phyloP scores from a whole-genome alignment of 176 grass and related monocot species.

The Canna indica region DNA sequence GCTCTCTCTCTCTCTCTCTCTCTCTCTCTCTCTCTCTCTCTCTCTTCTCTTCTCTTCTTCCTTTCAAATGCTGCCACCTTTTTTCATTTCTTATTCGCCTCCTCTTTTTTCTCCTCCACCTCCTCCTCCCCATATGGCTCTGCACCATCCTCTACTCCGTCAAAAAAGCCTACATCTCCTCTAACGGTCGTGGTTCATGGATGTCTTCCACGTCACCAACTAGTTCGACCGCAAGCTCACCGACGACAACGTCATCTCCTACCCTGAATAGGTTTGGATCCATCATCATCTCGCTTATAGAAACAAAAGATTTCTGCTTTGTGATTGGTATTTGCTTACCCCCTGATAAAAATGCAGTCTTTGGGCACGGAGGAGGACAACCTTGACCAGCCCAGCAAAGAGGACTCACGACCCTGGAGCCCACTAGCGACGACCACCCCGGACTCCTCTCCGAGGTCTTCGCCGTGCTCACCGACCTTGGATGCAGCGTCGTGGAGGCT shows the following conservation, averaged over 20 bases:
- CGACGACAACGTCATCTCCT: conserved; percentile 71
- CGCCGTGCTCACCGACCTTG: conserved; percentile 49
- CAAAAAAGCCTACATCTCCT: conserved; percentile 91
- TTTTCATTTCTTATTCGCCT: too few species aligned
- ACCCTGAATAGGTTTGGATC: conserved; percentile 54
- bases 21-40: too few species aligned
- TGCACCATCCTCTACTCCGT: too few species aligned
- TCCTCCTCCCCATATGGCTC: too few species aligned
- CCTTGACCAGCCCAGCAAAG: conserved; percentile 5
- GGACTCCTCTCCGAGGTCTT: too few species aligned
- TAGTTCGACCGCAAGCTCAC: conserved; percentile 66
- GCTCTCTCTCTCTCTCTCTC: too few species aligned
- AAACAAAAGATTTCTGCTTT: neutral
- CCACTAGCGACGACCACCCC: conserved; percentile 60
- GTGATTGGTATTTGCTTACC: neutral
- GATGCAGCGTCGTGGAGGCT: conserved; percentile 59
- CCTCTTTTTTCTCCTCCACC: too few species aligned
- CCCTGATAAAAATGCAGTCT: conserved; percentile 37
- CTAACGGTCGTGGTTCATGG: conserved; percentile 86
- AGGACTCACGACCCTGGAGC: conserved; percentile 53
- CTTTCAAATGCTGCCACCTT: too few species aligned
- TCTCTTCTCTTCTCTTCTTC: too few species aligned
- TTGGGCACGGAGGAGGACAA: conserved; percentile 41
- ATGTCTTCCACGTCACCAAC: conserved; percentile 88
- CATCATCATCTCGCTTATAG: neutral